Evolutionary conservation across 164 flowering plant genomes (phyloP), one percentile per base, ranked within the genome.

Genomic region (Tetracentron sinense): DNA sequence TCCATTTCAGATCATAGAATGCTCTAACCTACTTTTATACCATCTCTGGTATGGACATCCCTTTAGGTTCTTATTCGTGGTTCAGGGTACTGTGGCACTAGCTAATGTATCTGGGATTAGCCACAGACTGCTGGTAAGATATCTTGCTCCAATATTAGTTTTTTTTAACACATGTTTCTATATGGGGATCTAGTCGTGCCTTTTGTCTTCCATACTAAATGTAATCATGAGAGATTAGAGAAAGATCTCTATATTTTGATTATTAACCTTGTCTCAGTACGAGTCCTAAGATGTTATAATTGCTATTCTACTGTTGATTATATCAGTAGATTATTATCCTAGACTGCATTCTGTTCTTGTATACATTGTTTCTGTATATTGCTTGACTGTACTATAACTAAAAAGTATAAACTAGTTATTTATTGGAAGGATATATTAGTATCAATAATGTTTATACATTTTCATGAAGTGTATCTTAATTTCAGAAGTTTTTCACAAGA

Each of bases 1-100:
- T 46, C 14, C 7, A 16, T 19, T 53, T 26, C 28, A 25, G 21
- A 42, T 59, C 35, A 16, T 31, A 7, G 22, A 42, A 48, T 38
- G 29, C 48, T 30, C 35, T 64, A 17, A 33, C 52, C 27, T 26
- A 11, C 3, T 30, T 54, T 62, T 6, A 1, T 7, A 4, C 50
- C 28, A 27, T 63, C 28, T 25, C n/a, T 55, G 8, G 44, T 11
- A 27, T 64, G 65, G 44, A 61, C 44, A 49, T 54, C 31, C 47
- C 50, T 54, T 56, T 72, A 93, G 97, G 85, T 85, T 93, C 71
- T 48, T 93, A 58, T 93, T 90, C 46, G 84, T 90, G 69, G 72
- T 93, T 64, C 79, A 85, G 60, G 97, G 97, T 35, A 53, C 71
- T 62, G 82, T 80, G 49, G 69, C 78, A 49, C 80, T 93, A 54